Conservation (phyloP, 108 stramenopile species). For the Aurantiochytrium sp. region DNA sequence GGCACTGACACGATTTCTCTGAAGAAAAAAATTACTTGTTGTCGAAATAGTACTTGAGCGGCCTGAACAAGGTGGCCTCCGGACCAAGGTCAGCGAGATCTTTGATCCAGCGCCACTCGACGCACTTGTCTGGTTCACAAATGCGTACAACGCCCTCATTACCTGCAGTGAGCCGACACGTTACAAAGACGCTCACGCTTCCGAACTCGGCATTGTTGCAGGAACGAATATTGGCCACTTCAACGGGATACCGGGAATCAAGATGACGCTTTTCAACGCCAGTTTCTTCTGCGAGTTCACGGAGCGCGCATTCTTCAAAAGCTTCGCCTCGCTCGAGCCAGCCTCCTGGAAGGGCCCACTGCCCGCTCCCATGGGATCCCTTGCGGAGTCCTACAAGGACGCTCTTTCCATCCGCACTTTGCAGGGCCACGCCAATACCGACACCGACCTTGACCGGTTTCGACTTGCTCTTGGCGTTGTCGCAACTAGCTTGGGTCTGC, state of each 20-base stretch:
- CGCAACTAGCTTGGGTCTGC: neutral
- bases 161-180: neutral
- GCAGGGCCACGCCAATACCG: neutral
- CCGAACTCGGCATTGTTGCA: neutral
- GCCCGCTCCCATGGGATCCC: conserved; percentile 24
- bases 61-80: neutral
- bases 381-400: conserved; percentile 22
- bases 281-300: conserved; percentile 29
- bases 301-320: neutral
- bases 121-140: conserved; percentile 13
- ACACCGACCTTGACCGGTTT: neutral
- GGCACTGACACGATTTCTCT: no score
- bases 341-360: conserved; percentile 28
- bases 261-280: neutral
- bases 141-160: neutral
- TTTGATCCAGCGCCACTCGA: conserved; percentile 5
- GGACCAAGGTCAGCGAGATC: neutral
- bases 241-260: neutral
- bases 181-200: neutral
- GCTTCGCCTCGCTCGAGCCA: conserved; percentile 21
- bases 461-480: neutral
- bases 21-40: neutral
- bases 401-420: neutral
- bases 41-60: neutral
- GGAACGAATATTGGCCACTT: neutral